Evolutionary conservation across 148 eudicot genomes (phyloP), one percentile per base, ranked within the genome.

Genomic region (Nyssa sinensis): DNA sequence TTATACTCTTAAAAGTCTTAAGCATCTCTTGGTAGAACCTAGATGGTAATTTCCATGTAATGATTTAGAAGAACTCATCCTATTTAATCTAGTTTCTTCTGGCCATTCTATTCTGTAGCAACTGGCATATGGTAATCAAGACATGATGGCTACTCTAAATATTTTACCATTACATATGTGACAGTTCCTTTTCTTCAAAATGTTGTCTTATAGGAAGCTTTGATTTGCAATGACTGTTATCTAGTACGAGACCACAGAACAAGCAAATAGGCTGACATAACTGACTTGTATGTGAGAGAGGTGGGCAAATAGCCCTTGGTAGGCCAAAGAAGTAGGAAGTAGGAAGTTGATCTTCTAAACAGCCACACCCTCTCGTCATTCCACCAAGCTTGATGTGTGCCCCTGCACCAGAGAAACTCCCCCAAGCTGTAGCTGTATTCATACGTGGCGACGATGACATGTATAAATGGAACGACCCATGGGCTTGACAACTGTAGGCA

Each of bases 291-390:
- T 9, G 75, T 69, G 24, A 88, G 77, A 68, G 86, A 82, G 35
- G 12, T 62, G 4, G 92, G 88, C 82, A 88, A 86, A 79, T 4
- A 84, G 44, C 23, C 84, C 92, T 33, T 64, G 33, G 69, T 84
- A 84, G n/a, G 34, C 80, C 90, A 0, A 74, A 0, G 44, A 86
- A 63, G 37, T 82, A 83, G 80, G 25, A 86, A 55, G 70, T 81
- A 85, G 5, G 92, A 88, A 2, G 81, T 73, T 28, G 77, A 75
- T 32, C 89, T 79, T 66, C 70, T 86, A 76, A 75, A 88, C 30
- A 88, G 74, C 92, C 92, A 88, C 41, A 90, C 84, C 31, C 95
- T 81, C 79, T 86, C 90, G 8, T 86, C 89, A 55, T 90, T 90
- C 85, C 83, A 88, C 92, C 95, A 90, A 14, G 79, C 87, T 62